Evolutionary conservation across 208 protist species (phyloP).

Genomic region (Novymonas esmeraldas): DNA sequence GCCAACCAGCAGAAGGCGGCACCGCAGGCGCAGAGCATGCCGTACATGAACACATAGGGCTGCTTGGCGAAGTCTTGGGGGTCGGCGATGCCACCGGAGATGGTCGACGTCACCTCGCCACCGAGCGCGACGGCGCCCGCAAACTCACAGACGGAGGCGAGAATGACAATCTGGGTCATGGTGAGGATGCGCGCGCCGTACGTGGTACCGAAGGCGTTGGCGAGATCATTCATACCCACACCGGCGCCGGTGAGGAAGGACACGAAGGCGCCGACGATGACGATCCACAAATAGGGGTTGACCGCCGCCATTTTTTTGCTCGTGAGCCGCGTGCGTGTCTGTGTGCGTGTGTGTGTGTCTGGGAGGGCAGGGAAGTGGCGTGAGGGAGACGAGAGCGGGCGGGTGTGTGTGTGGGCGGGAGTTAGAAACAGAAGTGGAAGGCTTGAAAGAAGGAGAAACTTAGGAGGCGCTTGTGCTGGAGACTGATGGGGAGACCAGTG

Average conservation of each 20-base stretch:
- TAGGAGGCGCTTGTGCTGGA: too few species aligned
- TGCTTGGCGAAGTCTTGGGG: slow-evolving; percentile 35
- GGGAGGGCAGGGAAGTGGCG: background rate
- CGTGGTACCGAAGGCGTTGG: slow-evolving; percentile 86
- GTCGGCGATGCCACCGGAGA: slow-evolving; percentile 57
- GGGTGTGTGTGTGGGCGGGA: too few species aligned
- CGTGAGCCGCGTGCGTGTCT: background rate
- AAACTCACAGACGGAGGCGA: slow-evolving; percentile 79
- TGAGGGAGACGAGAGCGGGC: too few species aligned
- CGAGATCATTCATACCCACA: slow-evolving; percentile 87
- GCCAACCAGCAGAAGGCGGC: slow-evolving; percentile 53
- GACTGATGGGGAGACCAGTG: too few species aligned
- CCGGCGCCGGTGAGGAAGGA: slow-evolving; percentile 66
- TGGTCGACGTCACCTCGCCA: slow-evolving; percentile 58
- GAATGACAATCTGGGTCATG: slow-evolving; percentile 63
- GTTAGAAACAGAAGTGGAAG: too few species aligned
- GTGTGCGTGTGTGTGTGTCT: too few species aligned
- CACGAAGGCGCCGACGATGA: slow-evolving; percentile 58
- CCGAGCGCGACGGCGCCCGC: slow-evolving; percentile 62
- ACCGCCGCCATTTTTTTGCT: slow-evolving; percentile 29
- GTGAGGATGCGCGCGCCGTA: slow-evolving; percentile 72
- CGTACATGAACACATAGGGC: slow-evolving; percentile 79
- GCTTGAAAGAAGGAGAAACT: too few species aligned
- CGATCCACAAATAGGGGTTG: slow-evolving; percentile 72
- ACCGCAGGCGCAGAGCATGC: slow-evolving; percentile 57